phyloP scores from a whole-genome alignment of 257 asterid species.

The Nicotiana undulata region DNA sequence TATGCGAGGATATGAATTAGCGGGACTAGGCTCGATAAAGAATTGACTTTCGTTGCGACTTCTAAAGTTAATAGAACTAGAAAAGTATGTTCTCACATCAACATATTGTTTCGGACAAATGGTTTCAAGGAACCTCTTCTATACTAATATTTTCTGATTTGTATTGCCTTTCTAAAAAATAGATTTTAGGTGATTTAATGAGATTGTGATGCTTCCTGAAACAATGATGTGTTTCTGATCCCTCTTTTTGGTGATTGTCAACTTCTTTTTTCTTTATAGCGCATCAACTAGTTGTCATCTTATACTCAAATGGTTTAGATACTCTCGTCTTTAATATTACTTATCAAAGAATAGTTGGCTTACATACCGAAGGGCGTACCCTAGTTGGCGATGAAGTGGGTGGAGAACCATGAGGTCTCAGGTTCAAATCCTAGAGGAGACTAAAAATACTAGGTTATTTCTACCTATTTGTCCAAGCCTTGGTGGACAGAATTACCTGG shows the following conservation, averaged over 20 bases:
- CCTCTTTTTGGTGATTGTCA: background rate
- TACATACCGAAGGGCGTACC: too few relatives aligned
- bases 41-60: background rate
- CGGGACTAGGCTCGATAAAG: background rate
- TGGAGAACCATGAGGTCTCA: too few relatives aligned
- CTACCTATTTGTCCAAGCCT: too few relatives aligned
- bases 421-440: too few relatives aligned
- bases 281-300: background rate
- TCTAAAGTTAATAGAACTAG: background rate
- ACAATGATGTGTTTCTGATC: too few relatives aligned
- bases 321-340: background rate
- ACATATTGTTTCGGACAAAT: background rate
- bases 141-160: background rate
- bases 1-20: background rate
- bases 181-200: background rate
- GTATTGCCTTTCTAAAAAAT: background rate
- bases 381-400: too few relatives aligned
- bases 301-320: background rate
- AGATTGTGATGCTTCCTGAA: background rate
- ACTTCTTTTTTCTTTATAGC: background rate
- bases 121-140: background rate
- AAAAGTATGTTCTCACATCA: background rate
- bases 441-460: too few relatives aligned
- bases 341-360: too few relatives aligned
- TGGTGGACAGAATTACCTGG: too few relatives aligned